phyloP scores from a whole-genome alignment of 257 asterid species.

The Salvia hispanica region DNA sequence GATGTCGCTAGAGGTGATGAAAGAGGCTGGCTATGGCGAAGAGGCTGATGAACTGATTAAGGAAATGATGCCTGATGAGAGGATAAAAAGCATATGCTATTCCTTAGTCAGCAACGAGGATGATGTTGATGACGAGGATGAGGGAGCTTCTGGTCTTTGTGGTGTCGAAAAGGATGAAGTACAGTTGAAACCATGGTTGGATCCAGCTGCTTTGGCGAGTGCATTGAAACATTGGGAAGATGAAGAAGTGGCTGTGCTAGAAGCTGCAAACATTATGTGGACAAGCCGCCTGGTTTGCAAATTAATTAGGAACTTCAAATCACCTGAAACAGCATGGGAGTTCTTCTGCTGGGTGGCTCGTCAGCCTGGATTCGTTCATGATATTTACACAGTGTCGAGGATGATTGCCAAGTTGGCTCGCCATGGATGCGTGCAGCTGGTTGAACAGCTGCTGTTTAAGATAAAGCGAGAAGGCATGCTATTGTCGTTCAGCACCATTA shows the following conservation, averaged over 20 bases:
- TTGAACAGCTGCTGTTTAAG: slow-evolving; percentile 72
- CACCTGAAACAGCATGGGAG: slow-evolving; percentile 79
- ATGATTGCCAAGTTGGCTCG: slow-evolving; percentile 81
- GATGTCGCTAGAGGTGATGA: slow-evolving; percentile 59
- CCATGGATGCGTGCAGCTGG: slow-evolving; percentile 59
- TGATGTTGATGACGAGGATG: slow-evolving; percentile 60
- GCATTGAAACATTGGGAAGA: slow-evolving; percentile 67
- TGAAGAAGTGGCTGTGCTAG: slow-evolving; percentile 63
- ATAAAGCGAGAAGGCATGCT: slow-evolving; percentile 59
- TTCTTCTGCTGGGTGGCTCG: slow-evolving; percentile 86
- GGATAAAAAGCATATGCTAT: slow-evolving; percentile 60
- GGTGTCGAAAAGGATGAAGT: slow-evolving; percentile 41
- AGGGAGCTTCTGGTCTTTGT: slow-evolving; percentile 30
- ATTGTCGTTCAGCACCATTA: slow-evolving; percentile 74
- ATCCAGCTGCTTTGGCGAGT: slow-evolving; percentile 82
- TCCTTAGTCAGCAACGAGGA: slow-evolving; percentile 46
- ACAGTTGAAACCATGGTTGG: slow-evolving; percentile 85
- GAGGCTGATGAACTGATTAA: slow-evolving; percentile 54
- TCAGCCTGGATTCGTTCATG: slow-evolving; percentile 81
- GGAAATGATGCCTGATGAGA: slow-evolving; percentile 75
- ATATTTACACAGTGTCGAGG: slow-evolving; percentile 77
- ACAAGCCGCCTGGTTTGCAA: slow-evolving; percentile 84
- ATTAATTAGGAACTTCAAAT: slow-evolving; percentile 65
- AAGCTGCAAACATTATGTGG: slow-evolving; percentile 74
- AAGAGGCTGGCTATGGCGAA: slow-evolving; percentile 63